These are phyloP conservation scores for Conticribra weissflogii DNA, from an alignment of 108 stramenopile genomes.

Conservation along the genomic window DNA sequence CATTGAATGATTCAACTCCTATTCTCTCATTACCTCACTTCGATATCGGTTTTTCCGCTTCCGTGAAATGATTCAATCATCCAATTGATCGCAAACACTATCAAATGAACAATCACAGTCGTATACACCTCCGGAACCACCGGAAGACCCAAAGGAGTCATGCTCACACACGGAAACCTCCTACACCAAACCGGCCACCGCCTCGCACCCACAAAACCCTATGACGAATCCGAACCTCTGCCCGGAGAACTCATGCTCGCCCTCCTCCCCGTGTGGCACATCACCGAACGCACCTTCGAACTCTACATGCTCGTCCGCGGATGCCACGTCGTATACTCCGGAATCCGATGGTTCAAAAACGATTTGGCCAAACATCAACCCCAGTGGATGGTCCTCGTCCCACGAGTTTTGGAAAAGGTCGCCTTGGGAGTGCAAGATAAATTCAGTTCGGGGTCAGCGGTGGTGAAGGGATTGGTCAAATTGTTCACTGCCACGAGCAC, in stretches of 20 bases:
- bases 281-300: constrained; percentile 91
- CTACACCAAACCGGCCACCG: constrained; percentile 85
- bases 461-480: constrained; percentile 73
- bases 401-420: constrained; percentile 92
- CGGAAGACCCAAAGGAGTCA: constrained; percentile 96
- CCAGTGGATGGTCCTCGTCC: constrained; percentile 92
- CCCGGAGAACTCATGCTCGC: constrained; percentile 87
- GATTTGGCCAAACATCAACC: constrained; percentile 93
- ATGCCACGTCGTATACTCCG: constrained; percentile 89
- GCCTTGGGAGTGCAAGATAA: constrained; percentile 90
- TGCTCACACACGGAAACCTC: constrained; percentile 96
- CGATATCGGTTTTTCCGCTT: too few species aligned
- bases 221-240: constrained; percentile 80
- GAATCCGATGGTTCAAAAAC: constrained; percentile 89
- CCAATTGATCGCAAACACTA: too few species aligned
- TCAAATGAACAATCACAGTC: constrained; percentile 17
- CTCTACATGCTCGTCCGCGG: constrained; percentile 81
- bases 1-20: too few species aligned
- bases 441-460: constrained; percentile 75
- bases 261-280: constrained; percentile 92
- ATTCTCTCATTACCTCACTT: too few species aligned
- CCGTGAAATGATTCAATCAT: background rate
- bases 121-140: constrained; percentile 99
- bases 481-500: constrained; percentile 69
- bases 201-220: constrained; percentile 63